Conservation (phyloP, 805 yeast genomes). For the Maudiozyma barnettii region DNA sequence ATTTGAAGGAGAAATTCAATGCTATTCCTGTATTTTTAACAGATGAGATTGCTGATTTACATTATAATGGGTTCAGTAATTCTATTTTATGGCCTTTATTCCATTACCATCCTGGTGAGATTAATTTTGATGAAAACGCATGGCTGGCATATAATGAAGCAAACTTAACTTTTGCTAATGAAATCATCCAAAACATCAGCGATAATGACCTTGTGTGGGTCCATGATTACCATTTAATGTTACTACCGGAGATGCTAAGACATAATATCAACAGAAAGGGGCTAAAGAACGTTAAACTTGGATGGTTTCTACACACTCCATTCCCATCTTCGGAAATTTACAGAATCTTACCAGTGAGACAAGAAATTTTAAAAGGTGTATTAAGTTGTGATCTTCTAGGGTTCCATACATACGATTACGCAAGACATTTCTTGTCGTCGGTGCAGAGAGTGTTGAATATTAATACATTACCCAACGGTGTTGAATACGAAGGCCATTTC, state of each 20-base stretch:
- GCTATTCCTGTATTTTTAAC: conserved; percentile 84
- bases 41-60: conserved; percentile 89
- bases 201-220: conserved; percentile 94
- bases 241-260: conserved; percentile 81
- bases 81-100: conserved; percentile 95
- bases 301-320: conserved; percentile 94
- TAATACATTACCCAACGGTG: conserved; percentile 84
- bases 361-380: conserved; percentile 85
- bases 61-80: conserved; percentile 92
- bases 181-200: conserved; percentile 55
- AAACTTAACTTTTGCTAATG: conserved; percentile 69
- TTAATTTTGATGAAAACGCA: conserved; percentile 93
- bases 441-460: conserved; percentile 77
- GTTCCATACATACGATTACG: conserved; percentile 98
- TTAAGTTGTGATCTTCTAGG: conserved; percentile 91
- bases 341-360: conserved; percentile 89
- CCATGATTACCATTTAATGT: conserved; percentile 95
- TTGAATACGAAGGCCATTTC: conserved; percentile 62
- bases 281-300: conserved; percentile 57
- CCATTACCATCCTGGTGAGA: conserved; percentile 98
- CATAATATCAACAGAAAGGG: conserved; percentile 40
- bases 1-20: conserved; percentile 65
- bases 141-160: conserved; percentile 98
- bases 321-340: conserved; percentile 96
- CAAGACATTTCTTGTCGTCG: conserved; percentile 86